phyloP scores from a whole-genome alignment of 768 basidiomycete genomes.

The Pisolithus tinctorius region DNA sequence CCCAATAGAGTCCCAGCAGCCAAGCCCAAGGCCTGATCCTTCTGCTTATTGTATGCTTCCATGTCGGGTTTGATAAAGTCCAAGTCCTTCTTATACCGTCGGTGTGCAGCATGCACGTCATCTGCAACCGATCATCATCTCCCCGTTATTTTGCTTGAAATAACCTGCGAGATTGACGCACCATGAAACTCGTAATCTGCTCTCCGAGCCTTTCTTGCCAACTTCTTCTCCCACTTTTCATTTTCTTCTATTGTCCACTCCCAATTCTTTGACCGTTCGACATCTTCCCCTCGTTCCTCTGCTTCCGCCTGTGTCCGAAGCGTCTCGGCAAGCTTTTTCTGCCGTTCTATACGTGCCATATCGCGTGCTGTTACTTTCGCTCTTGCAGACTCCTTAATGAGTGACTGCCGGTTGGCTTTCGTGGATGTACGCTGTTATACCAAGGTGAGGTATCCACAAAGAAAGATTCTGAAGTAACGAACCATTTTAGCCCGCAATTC shows the following conservation, averaged over 20 bases:
- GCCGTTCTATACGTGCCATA: slow-evolving; percentile 76
- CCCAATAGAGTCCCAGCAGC: slow-evolving; percentile 58
- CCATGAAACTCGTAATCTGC: slow-evolving; percentile 91
- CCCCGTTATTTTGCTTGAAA: neutral
- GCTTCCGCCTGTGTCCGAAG: slow-evolving; percentile 82
- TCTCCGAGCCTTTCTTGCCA: slow-evolving; percentile 25
- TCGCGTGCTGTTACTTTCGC: slow-evolving; percentile 75
- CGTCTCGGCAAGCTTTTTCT: slow-evolving; percentile 84
- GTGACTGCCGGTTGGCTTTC: slow-evolving; percentile 76
- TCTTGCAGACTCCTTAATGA: slow-evolving; percentile 82
- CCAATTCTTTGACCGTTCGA: slow-evolving; percentile 56
- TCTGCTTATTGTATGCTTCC: slow-evolving; percentile 38
- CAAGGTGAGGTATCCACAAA: too few relatives aligned
- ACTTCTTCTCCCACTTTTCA: too few relatives aligned
- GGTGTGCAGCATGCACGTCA: slow-evolving; percentile 81
- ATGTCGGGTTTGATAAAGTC: slow-evolving; percentile 81
- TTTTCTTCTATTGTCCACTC: too few relatives aligned
- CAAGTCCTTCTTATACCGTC: slow-evolving; percentile 88
- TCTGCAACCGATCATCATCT: slow-evolving; percentile 41
- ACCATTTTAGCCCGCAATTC: too few relatives aligned
- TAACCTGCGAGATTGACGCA: slow-evolving; percentile 28
- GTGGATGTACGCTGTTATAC: slow-evolving; percentile 58
- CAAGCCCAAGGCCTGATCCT: slow-evolving; percentile 75
- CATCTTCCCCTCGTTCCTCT: slow-evolving; percentile 86
- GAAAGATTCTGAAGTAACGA: too few relatives aligned